Percentiles rank a stretch among this genome's conserved stretches.
phyloP scores from a whole-genome alignment of 2,329 filamentous ascomycete genomes.

The Trichoderma pleuroti region DNA sequence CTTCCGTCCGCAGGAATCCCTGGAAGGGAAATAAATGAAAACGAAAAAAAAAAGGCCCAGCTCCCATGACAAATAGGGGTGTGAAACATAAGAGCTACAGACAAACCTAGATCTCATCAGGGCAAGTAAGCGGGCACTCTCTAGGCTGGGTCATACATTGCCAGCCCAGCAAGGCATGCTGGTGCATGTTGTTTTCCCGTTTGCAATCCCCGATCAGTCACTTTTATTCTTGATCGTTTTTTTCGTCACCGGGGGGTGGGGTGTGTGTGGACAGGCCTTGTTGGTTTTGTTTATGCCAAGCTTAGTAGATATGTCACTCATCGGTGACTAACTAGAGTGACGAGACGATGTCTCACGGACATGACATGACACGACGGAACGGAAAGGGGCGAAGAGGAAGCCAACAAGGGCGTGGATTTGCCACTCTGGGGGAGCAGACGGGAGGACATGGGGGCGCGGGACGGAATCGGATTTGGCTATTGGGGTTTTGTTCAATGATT shows the following conservation, averaged over 20 bases:
- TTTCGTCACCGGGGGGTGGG: neutral
- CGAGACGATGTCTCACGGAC: neutral
- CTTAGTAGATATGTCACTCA: neutral
- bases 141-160: neutral
- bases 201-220: neutral
- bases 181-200: neutral
- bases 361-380: neutral
- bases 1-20: neutral
- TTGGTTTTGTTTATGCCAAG: neutral
- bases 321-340: neutral
- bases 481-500: neutral
- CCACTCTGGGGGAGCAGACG: neutral
- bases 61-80: neutral
- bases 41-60: neutral
- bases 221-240: neutral
- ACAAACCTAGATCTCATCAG: neutral
- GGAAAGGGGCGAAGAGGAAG: neutral
- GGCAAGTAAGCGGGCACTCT: constrained; percentile 9
- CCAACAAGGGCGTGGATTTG: neutral
- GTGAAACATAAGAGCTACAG: neutral
- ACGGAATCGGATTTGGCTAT: neutral
- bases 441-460: neutral
- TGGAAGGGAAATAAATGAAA: neutral
- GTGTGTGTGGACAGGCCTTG: neutral
- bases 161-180: neutral